phyloP scores from a whole-genome alignment of 192 early-diverging fungal genomes.

The Coemansia sp. region DNA sequence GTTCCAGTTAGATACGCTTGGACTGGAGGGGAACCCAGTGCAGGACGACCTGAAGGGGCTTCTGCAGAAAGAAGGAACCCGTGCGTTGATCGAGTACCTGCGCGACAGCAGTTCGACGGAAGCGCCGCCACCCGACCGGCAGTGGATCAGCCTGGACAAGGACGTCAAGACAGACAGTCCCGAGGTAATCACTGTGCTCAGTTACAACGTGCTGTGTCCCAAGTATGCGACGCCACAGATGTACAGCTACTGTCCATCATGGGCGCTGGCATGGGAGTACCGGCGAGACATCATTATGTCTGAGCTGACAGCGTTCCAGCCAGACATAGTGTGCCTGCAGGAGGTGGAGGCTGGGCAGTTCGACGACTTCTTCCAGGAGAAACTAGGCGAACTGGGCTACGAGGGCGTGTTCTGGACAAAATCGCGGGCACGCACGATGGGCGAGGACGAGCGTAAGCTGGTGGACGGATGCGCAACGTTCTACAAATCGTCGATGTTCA shows the following conservation, averaged over 20 bases:
- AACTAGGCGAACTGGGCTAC: slow-evolving; percentile 70
- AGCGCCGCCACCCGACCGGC: slow-evolving; percentile 77
- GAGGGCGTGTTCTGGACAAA: slow-evolving; percentile 94
- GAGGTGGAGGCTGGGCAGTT: slow-evolving; percentile 87
- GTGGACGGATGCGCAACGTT: slow-evolving; percentile 98
- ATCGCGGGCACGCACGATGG: slow-evolving; percentile 92
- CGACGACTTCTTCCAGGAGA: slow-evolving; percentile 83
- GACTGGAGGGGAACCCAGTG: slow-evolving; percentile 94
- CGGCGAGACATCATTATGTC: slow-evolving; percentile 83
- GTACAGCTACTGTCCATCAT: slow-evolving; percentile 94
- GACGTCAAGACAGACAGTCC: slow-evolving; percentile 59
- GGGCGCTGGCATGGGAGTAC: slow-evolving; percentile 93
- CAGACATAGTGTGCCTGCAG: slow-evolving; percentile 94
- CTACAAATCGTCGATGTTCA: slow-evolving; percentile 82
- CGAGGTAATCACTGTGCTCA: slow-evolving; percentile 86
- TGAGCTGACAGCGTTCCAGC: slow-evolving; percentile 82
- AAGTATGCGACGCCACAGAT: slow-evolving; percentile 84
- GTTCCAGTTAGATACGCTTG: slow-evolving; percentile 86
- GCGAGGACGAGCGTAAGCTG: slow-evolving; percentile 76
- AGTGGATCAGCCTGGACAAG: slow-evolving; percentile 88
- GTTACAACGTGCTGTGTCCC: slow-evolving; percentile 89
- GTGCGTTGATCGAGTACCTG: slow-evolving; percentile 78
- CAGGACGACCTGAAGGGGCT: slow-evolving; percentile 75
- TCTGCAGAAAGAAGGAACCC: slow-evolving; percentile 85
- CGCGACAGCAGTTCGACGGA: slow-evolving; percentile 82